Conservation (phyloP, 2,329 filamentous ascomycete species). For the Pseudogymnoascus sp. region DNA sequence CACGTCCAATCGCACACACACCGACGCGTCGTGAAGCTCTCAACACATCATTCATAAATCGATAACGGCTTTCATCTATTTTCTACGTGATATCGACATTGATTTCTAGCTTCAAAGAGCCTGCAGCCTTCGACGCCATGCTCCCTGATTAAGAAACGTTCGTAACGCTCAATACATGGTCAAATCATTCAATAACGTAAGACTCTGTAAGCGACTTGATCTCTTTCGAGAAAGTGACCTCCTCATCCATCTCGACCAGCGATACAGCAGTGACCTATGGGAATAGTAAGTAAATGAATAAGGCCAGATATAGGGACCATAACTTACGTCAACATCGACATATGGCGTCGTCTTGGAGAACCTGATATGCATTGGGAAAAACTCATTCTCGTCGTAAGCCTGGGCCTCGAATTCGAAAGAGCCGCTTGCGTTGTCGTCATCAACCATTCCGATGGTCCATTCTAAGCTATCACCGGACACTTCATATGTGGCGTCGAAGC, state of each 20-base stretch:
- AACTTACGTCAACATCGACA: constrained; percentile 86
- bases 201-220: constrained; percentile 69
- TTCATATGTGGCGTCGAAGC: constrained; percentile 90
- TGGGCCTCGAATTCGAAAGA: constrained; percentile 94
- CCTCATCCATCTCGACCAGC: constrained; percentile 67
- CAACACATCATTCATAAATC: constrained; percentile 2
- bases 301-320: background rate
- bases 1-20: background rate
- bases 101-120: constrained; percentile 10
- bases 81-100: constrained; percentile 10
- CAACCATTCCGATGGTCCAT: constrained; percentile 84
- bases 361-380: constrained; percentile 92
- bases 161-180: constrained; percentile 6
- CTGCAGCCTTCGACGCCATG: constrained; percentile 10
- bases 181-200: constrained; percentile 63
- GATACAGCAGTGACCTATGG: constrained; percentile 59
- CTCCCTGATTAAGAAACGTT: constrained; percentile 7
- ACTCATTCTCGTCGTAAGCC: constrained; percentile 81
- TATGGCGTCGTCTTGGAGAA: constrained; percentile 84
- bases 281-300: constrained; percentile 20
- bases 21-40: background rate
- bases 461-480: constrained; percentile 88
- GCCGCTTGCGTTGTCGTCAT: constrained; percentile 73
- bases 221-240: constrained; percentile 77
- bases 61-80: constrained; percentile 7